Evolutionary conservation across 768 basidiomycete genomes (phyloP).

Genomic region (Calocybe cyanea): DNA sequence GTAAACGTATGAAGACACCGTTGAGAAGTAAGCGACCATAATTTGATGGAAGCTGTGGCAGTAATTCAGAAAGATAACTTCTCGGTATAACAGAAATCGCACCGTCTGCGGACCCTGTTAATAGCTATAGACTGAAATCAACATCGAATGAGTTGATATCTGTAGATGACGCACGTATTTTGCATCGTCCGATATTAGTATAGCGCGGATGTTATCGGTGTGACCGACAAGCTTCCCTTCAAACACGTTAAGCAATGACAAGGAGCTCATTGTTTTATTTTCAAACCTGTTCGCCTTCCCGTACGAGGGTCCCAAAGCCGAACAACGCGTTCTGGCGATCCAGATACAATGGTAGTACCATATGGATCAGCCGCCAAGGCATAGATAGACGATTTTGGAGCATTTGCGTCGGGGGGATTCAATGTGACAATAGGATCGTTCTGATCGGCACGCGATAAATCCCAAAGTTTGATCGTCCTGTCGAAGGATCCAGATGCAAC

Average conservation of each 20-base stretch:
- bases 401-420: constrained; percentile 59
- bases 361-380: constrained; percentile 76
- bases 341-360: constrained; percentile 81
- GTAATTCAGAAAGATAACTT: background rate
- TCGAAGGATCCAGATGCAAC: constrained; percentile 94
- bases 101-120: constrained; percentile 83
- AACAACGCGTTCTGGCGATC: constrained; percentile 88
- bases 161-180: constrained; percentile 63
- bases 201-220: constrained; percentile 93
- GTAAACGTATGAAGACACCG: constrained; percentile 94
- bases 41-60: constrained; percentile 68
- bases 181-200: constrained; percentile 86
- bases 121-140: constrained; percentile 44
- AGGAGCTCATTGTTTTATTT: background rate
- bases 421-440: constrained; percentile 58
- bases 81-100: background rate
- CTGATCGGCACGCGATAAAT: constrained; percentile 46
- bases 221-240: constrained; percentile 87
- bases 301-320: constrained; percentile 92
- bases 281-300: constrained; percentile 60
- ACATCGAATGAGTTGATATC: background rate
- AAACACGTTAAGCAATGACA: background rate
- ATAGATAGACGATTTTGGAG: constrained; percentile 71
- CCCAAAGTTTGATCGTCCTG: constrained; percentile 93
- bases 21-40: constrained; percentile 91